Evolutionary conservation across 2,329 filamentous ascomycete genomes (phyloP), one percentile per base, ranked within the genome.

Genomic region (Epichloe festucae): DNA sequence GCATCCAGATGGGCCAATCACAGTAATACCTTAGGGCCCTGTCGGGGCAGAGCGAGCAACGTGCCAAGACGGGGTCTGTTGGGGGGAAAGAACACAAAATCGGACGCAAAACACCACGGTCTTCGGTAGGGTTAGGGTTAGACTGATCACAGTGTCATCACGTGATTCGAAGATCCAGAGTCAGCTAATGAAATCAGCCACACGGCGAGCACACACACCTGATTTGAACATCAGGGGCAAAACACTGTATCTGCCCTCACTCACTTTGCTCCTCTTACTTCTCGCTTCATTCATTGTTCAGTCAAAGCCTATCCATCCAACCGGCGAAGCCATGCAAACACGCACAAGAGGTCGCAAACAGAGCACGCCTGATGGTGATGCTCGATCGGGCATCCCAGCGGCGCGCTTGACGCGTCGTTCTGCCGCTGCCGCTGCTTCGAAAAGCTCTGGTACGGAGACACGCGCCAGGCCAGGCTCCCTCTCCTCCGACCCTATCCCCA

Each of bases 61-160:
- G 10, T 21, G 42, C 42, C 23, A 46, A 12, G 17, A 46, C 31
- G 41, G 17, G 19, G 15, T 15, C 5, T 14, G 11, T 5, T 11
- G 0, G 14, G 21, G 38, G 14, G 19, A 3, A 39, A 14, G 12
- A 48, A 48, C 34, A 48, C 17, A 48, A 31, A 31, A 27, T 27
- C 6, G 6, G 27, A 31, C 8, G 10, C 27, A 31, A 31, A 31
- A 31, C 27, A 31, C 27, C 27, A 31, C 8, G 27, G 27, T 3
- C 27, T 31, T 31, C 3, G 8, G 41, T 12, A 14, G 36, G 47
- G 47, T 48, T 50, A 49, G 51, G 51, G 51, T 52, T 35, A 48
- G 42, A 38, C 34, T 46, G 27, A 36, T 48, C 14, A 5, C 27
- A 8, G 5, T 6, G 2, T 1, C 6, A 5, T 38, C 45, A 47